These are phyloP conservation scores for Suillus bovinus DNA, from an alignment of 768 basidiomycete genomes.

Conservation along the genomic window DNA sequence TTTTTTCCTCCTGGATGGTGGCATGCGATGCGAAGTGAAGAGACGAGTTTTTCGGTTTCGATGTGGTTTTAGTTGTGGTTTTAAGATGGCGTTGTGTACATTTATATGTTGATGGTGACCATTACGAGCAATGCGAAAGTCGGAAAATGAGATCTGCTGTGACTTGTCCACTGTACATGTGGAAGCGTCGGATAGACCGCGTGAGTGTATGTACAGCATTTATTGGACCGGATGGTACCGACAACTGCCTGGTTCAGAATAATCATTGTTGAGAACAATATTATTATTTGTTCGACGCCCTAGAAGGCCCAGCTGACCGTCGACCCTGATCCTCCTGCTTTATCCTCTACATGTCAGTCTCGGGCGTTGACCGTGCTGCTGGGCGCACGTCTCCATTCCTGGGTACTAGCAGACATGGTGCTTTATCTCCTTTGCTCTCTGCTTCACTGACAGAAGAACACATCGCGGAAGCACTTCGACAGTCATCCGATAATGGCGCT, in stretches of 20 bases:
- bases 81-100: neutral
- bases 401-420: conserved; percentile 24
- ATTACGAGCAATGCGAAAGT: neutral
- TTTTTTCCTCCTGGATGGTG: conserved; percentile 94
- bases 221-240: conserved; percentile 30
- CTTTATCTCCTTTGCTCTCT: conserved; percentile 32
- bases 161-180: neutral
- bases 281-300: conserved; percentile 16
- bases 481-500: conserved; percentile 74
- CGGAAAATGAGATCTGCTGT: neutral
- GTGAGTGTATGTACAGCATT: conserved; percentile 20
- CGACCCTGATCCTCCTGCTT: conserved; percentile 6
- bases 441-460: conserved; percentile 54
- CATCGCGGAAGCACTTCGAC: conserved; percentile 62
- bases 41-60: conserved; percentile 82
- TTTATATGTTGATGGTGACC: conserved; percentile 1
- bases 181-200: conserved; percentile 11
- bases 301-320: conserved; percentile 18
- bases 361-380: conserved; percentile 31
- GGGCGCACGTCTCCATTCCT: conserved; percentile 31
- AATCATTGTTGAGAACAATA: conserved; percentile 21
- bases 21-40: conserved; percentile 88
- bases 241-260: conserved; percentile 17
- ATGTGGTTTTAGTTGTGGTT: conserved; percentile 76
- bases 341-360: conserved; percentile 26